Evolutionary conservation across 108 stramenopile species (phyloP), one percentile per base, ranked within the genome.

Genomic region (Skeletonema costatum): DNA sequence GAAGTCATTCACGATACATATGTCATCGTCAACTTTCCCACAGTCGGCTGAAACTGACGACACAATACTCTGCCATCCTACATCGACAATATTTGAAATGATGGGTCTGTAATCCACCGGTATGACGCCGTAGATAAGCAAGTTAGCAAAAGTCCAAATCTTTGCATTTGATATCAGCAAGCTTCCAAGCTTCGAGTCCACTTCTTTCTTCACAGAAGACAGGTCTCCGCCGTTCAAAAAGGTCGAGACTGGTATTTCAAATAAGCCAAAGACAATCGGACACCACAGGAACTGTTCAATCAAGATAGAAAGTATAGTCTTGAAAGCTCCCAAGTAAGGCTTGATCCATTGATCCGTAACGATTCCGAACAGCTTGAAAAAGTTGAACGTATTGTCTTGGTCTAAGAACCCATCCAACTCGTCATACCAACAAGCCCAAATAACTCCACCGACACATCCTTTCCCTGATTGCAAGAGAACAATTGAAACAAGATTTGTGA

Each of bases 131-230:
- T 89, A 89, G 10, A 83, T 87, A 9, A 85, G 11, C 2, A 80
- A 11, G 61, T 89, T 89, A 10, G 78, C 88, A 19, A 83, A 75
- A 13, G 84, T 89, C 88, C 88, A 89, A 44, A 89, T 71, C 71
- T 85, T 85, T 44, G 88, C 88, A 76, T 87, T 89, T 33, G 75
- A 84, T 30, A 83, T 50, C 17, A 87, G 42, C 50, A 89, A 74
- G 31, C 70, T 76, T 5, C 62, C 59, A 17, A 87, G 51, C 58
- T 89, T 89, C 12, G 62, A 19, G 25, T 73, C 60, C 5, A 89
- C 73, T 66, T 89, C 83, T 9, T 60, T 31, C 19, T 81, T 81
- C 14, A 89, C 60, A 64, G 76, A 68, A 7, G 62, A 25, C 21
- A 76, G 13, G 14, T 70, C 25, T 44, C 59, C 70, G 12, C 88